These are phyloP conservation scores for Aspergillus diversus DNA, from an alignment of 495 filamentous ascomycete species.

Conservation along the genomic window DNA sequence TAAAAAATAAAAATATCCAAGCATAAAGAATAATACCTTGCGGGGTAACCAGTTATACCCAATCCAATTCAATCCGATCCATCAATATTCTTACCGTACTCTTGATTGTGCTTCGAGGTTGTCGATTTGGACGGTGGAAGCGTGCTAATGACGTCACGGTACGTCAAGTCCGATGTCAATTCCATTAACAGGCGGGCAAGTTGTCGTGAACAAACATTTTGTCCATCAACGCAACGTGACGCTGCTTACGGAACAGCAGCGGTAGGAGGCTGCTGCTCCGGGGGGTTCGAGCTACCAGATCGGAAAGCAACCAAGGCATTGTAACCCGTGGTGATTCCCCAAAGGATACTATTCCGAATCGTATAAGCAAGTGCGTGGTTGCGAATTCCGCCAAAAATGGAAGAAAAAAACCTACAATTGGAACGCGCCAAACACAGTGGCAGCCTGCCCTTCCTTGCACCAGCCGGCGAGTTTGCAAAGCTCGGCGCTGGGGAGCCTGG, in stretches of 20 bases:
- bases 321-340: slow-evolving; percentile 50
- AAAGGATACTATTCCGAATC: slow-evolving; percentile 49
- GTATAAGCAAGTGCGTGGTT: background rate
- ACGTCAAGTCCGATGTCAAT: background rate
- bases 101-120: background rate
- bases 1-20: background rate
- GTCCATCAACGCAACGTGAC: background rate
- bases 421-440: slow-evolving; percentile 57
- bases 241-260: slow-evolving; percentile 20
- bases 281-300: slow-evolving; percentile 13
- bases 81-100: background rate
- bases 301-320: slow-evolving; percentile 20
- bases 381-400: background rate
- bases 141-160: slow-evolving; percentile 1
- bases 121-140: background rate
- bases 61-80: background rate
- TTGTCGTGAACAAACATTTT: no score
- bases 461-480: slow-evolving; percentile 46
- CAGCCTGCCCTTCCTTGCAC: slow-evolving; percentile 56
- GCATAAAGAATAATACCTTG: background rate
- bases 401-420: slow-evolving; percentile 51
- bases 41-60: background rate
- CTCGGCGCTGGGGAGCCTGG: slow-evolving; percentile 52
- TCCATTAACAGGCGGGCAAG: no score
- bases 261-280: slow-evolving; percentile 19